Base-by-base conservation (phyloP, 2,329 filamentous ascomycete genomes). In the Nemania diffusa region DNA sequence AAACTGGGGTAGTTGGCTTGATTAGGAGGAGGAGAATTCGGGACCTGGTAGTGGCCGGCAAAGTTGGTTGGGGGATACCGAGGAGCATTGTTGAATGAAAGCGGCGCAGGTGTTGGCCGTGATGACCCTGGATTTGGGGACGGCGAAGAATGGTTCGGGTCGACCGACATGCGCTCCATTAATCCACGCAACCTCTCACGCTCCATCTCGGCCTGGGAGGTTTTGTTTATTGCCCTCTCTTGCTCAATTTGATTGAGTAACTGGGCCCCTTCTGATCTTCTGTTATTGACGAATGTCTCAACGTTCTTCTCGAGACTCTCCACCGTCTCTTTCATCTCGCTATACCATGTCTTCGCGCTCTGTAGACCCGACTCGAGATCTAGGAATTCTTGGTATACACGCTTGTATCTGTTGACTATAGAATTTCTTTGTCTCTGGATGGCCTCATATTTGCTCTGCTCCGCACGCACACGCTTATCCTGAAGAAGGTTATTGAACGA, bases 81-180 rank as follows among this genome's bases (percentile, higher is more conserved):
- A 74, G 77, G 79, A 67, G 80, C 69, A 69, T 79, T 79, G 69
- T 78, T 78, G 84, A 81, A 89, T 86, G 72, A 73, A 42, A 84
- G 76, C 5, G 82, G 78, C n/a, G 84, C 79, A 40, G 83, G 79
- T 46, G 81, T 80, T 26, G 79, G 78, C 17, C 81, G 77, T 51
- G 81, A 79, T 58, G 79, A 77, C 34, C 76, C 72, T 20, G 80
- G 73, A 64, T 79, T 77, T 24, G 79, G 75, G n/a, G 81, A 74
- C 44, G 84, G 79, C 53, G 81, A 78, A 17, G 79, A 78, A 15
- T 79, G 77, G 22, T 78, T 80, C 53, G 86, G 83, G n/a, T 95
- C 93, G 81, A 97, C 91, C 1, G 94, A 94, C 89, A 98, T 95
- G 61, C 94, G 89, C 76, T 97, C 94, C 96, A 99, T 98, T 46